Conservation (phyloP, 139 green algal genomes). For the Micractinium sp. region DNA sequence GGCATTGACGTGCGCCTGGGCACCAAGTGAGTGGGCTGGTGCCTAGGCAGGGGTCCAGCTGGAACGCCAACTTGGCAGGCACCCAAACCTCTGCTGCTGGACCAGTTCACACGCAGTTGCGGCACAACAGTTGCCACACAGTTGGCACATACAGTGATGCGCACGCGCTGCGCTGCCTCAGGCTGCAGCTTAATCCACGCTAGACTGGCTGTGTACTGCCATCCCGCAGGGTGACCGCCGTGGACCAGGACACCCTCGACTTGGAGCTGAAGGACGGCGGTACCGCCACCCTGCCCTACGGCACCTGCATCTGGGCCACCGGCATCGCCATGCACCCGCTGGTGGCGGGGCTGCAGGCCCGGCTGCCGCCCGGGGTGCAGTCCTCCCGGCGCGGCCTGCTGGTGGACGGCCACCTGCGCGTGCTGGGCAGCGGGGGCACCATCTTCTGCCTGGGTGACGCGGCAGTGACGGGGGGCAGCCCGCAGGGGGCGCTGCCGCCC, state of each 20-base stretch:
- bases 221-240: neutral
- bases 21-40: neutral
- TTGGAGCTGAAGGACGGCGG: conserved; percentile 24
- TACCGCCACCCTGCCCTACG: conserved; percentile 37
- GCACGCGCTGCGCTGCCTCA: too few species aligned
- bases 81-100: neutral
- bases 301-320: conserved; percentile 61
- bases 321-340: conserved; percentile 62
- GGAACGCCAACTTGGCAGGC: too few species aligned
- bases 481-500: neutral
- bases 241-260: neutral
- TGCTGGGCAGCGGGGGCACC: conserved; percentile 44
- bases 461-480: conserved; percentile 43
- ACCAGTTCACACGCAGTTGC: neutral
- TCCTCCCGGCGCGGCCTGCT: conserved; percentile 1
- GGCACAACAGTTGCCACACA: neutral
- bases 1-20: conserved; percentile 9
- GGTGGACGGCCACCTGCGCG: conserved; percentile 46
- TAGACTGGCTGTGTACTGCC: neutral
- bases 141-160: too few species aligned
- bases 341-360: neutral
- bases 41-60: neutral
- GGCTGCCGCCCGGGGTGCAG: conserved; percentile 38
- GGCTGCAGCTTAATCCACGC: neutral
- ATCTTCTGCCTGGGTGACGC: conserved; percentile 61